Conservation (phyloP, 169 alveolate genomes). For the Cryptosporidium meleagridis region DNA sequence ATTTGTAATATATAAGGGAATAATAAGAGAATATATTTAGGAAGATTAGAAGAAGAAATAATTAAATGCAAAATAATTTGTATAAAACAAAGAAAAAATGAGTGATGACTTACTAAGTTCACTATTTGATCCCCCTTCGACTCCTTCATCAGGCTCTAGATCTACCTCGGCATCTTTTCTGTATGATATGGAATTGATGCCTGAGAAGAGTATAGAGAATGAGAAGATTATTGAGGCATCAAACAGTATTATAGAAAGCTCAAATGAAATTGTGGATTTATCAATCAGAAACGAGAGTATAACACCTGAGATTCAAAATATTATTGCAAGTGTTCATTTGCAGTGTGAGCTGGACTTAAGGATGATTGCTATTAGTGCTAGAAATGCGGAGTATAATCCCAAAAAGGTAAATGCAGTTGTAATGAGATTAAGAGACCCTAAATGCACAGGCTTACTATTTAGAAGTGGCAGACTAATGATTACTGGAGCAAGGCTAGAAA, state of each 20-base stretch:
- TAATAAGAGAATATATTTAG: not conserved
- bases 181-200: not conserved
- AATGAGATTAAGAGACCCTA: conserved; percentile 95
- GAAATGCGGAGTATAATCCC: conserved; percentile 97
- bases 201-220: not conserved
- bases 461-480: conserved; percentile 95
- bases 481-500: conserved; percentile 96
- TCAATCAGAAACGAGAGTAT: conserved; percentile 76
- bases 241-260: not conserved
- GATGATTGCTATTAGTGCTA: conserved; percentile 92
- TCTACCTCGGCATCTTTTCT: not conserved
- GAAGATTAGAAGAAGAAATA: not conserved
- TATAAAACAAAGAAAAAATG: not conserved
- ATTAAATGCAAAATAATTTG: not conserved
- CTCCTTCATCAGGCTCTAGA: conserved; percentile 4
- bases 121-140: conserved; percentile 1
- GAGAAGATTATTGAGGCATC: not conserved
- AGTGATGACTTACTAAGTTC: conserved; percentile 20
- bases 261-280: conserved; percentile 7
- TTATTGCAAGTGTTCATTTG: conserved; percentile 95
- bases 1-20: not conserved
- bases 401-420: conserved; percentile 96
- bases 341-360: conserved; percentile 90
- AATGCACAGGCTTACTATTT: conserved; percentile 95
- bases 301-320: conserved; percentile 91